phyloP scores from a whole-genome alignment of 371 early-diverging fungal genomes.

The Saksenaea vasiformis region DNA sequence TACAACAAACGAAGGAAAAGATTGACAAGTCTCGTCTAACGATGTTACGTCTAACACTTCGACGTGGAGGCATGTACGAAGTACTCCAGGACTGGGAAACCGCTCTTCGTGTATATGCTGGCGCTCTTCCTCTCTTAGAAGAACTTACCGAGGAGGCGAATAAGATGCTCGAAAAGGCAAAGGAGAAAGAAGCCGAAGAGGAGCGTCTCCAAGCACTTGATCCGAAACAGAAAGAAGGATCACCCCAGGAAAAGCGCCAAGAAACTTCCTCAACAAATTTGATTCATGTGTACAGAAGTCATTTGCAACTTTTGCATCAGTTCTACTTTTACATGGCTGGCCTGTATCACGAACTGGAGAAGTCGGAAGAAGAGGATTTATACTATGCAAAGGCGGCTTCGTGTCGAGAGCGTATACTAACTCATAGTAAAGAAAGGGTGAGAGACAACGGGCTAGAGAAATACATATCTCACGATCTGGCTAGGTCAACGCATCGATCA shows the following conservation, averaged over 20 bases:
- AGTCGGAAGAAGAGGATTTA: constrained; percentile 32
- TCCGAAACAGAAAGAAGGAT: background rate
- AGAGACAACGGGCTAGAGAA: background rate
- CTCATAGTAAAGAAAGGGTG: constrained; percentile 27
- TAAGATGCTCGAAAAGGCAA: constrained; percentile 14
- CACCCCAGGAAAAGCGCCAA: background rate
- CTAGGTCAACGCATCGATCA: background rate
- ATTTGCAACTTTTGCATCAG: constrained; percentile 54
- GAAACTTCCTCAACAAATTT: background rate
- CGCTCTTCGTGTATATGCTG: constrained; percentile 18
- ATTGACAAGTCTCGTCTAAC: constrained; percentile 17
- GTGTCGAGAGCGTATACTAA: constrained; percentile 44
- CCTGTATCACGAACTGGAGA: constrained; percentile 42
- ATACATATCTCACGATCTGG: background rate
- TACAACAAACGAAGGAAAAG: constrained; percentile 33
- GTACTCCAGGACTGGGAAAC: constrained; percentile 17
- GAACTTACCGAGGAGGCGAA: constrained; percentile 11
- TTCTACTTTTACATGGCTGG: constrained; percentile 64
- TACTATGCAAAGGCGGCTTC: constrained; percentile 55
- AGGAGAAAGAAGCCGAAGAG: constrained; percentile 13
- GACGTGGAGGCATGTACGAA: constrained; percentile 39
- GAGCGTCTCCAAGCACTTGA: background rate
- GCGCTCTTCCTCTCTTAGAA: constrained; percentile 6
- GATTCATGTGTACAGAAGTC: background rate
- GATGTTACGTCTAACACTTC: constrained; percentile 11